Conservation (phyloP, 345 rosid species). For the Pugionium cornutum region DNA sequence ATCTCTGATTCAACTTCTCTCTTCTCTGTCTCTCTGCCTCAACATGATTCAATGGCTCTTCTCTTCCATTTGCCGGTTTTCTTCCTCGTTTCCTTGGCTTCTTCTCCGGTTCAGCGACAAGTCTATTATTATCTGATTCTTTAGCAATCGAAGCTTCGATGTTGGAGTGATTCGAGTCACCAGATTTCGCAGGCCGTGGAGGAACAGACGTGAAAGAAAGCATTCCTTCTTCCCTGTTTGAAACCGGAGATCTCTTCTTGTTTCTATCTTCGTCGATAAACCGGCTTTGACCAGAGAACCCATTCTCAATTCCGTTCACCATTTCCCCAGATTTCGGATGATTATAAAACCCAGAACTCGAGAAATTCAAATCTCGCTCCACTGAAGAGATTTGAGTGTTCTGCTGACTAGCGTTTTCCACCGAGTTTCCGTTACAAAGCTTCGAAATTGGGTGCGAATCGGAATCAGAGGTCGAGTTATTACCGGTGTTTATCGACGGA, state of each 20-base stretch:
- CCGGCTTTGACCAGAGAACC: conserved; percentile 29
- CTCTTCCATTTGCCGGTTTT: conserved; percentile 59
- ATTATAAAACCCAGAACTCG: conserved; percentile 28
- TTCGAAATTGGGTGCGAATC: conserved; percentile 40
- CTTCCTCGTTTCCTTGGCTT: conserved; percentile 85
- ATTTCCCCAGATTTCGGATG: neutral
- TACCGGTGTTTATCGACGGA: conserved; percentile 10
- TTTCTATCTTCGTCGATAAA: conserved; percentile 37
- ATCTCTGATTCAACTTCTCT: conserved; percentile 90
- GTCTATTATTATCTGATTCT: conserved; percentile 63
- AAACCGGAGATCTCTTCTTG: conserved; percentile 64
- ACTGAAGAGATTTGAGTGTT: conserved; percentile 15
- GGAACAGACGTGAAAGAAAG: conserved; percentile 71
- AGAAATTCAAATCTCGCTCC: neutral
- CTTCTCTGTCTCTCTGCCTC: conserved; percentile 99
- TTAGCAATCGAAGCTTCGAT: conserved; percentile 76
- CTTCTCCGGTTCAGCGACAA: conserved; percentile 70
- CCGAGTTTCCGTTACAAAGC: conserved; percentile 48
- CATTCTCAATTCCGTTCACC: neutral
- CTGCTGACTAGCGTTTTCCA: conserved; percentile 20
- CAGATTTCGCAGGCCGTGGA: conserved; percentile 53
- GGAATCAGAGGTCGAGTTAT: conserved; percentile 34
- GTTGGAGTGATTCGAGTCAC: conserved; percentile 81
- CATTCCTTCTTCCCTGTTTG: conserved; percentile 76
- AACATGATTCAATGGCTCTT: conserved; percentile 93